Evolutionary conservation across 148 eudicot species (phyloP).

Genomic region (Cornus kousa): DNA sequence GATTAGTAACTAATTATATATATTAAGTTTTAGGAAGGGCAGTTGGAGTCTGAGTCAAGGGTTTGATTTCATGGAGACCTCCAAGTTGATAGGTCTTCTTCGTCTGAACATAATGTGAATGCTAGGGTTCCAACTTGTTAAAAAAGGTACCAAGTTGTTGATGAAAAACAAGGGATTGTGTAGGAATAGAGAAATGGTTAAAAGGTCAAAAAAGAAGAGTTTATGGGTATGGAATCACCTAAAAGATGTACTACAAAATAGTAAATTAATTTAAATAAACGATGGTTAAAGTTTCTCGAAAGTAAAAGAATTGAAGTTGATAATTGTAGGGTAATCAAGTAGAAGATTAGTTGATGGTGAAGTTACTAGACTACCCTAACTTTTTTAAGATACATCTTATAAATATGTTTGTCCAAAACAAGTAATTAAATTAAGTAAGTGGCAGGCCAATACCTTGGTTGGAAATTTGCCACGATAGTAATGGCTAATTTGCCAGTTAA

Average conservation of each 20-base stretch:
- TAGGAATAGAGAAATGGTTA: background rate
- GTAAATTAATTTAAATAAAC: background rate
- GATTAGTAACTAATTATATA: too few relatives aligned
- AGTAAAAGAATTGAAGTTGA: slow-evolving; percentile 2
- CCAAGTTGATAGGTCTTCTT: slow-evolving; percentile 9
- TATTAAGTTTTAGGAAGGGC: background rate
- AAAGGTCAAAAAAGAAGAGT: background rate
- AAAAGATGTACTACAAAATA: background rate
- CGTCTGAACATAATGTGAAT: too few relatives aligned
- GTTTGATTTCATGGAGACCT: background rate
- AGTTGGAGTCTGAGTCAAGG: background rate
- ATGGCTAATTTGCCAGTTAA: too few relatives aligned
- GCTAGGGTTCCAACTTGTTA: background rate
- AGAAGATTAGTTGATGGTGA: background rate
- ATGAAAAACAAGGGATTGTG: background rate
- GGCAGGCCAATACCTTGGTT: background rate
- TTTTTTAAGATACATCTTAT: too few relatives aligned
- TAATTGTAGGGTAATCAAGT: background rate
- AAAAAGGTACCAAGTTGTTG: slow-evolving; percentile 12
- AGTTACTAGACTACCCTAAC: background rate
- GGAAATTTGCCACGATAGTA: too few relatives aligned
- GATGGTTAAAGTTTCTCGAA: background rate
- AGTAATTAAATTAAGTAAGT: too few relatives aligned
- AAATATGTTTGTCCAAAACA: too few relatives aligned
- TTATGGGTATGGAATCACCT: slow-evolving; percentile 5